Evolutionary conservation across 257 asterid genomes (phyloP), one percentile per base, ranked within the genome.

Genomic region (Plantago major): DNA sequence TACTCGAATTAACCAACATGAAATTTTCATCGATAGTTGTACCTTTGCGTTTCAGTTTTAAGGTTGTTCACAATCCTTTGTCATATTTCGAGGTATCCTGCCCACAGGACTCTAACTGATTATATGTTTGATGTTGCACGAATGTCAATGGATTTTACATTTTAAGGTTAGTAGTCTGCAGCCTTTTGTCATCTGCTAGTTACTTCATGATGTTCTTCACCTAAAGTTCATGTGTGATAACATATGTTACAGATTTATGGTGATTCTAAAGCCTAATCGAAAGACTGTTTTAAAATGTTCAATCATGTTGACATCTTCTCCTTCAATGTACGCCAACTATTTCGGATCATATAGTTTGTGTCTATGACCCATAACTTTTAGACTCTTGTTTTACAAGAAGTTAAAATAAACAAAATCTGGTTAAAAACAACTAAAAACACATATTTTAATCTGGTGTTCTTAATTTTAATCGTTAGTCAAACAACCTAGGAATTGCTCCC

Each of bases 101-200:
- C 99, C 46, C 99, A 89, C 52, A 97, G 99, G 62, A 93, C 99
- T 16, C 95, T 97, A 17, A 93, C 99, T 15, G 99, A 93, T 69
- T 93, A 79, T 71, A 93, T 93, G 96, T 93, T 80, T 51, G 99
- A 93, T 59, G 74, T 93, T 56, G 94, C 90, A 58, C 80, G 92
- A 81, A 94, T 93, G 55, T 96, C 99, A 46, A 87, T 93, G 97
- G 90, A 96, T 58, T 93, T 84, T 78, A 93, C 99, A 50, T n/a
- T 93, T 93, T 11, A 97, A 93, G 97, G 99, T 89, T 55, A 51
- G 80, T 64, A 56, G 38, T 30, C 37, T 30, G 37, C 37, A 30
- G 5, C 5, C n/a, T n/a, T n/a, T 65, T 26, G 48, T 54, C 28
- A 66, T 50, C 60, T 43, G 59, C 13, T 44, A 16, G 26, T 63